Base-by-base conservation (phyloP, 306 rosid genomes). In the Psophocarpus tetragonolobus region DNA sequence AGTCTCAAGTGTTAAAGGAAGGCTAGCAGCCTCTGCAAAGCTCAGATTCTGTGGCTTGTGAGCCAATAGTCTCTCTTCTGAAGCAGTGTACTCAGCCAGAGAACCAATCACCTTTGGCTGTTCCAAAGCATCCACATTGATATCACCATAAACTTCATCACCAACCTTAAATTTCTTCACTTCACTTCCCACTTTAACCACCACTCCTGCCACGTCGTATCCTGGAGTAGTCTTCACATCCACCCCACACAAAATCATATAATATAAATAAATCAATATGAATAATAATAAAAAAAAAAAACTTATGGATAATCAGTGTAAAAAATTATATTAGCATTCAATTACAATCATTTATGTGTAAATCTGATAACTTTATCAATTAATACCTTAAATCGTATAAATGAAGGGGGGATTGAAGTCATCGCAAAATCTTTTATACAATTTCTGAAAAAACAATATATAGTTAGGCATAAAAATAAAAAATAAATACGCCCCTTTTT, bases 141-240 rank as follows among this genome's bases (percentile, higher is more conserved):
- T 67, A 77, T 84, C 87, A 23, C 96, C 93, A 56, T 82, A 87
- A 1, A 85, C 97, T 82, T 87, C 89, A 71, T 87, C 92, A 14
- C 94, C 94, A 61, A 75, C 90, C 84, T 91, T 89, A 8, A 91
- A 89, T 45, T 84, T 87, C 14, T 78, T 83, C 80, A 89, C 94
- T 67, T 84, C 60, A 61, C 82, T 79, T 60, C 93, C 93, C 78
- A 89, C 87, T 71, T 86, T 86, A 38, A 83, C 92, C 56, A 89
- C 90, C 65, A 89, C 86, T 6, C 97, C 94, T 27, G 92, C 90
- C 48, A 91, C 92, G 73, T 87, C 93, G 30, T 72, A 84, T 4
- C 91, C 89, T 4, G 90, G 88, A 63, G 72, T 71, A 12, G 82
- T 85, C 97, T 87, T 38, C 36, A 3, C 10, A 58, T 0, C 18